A percentile compares a stretch with the other conserved stretches of the same genome.
phyloP scores from a whole-genome alignment of 768 basidiomycete species.

The Hericium erinaceus region DNA sequence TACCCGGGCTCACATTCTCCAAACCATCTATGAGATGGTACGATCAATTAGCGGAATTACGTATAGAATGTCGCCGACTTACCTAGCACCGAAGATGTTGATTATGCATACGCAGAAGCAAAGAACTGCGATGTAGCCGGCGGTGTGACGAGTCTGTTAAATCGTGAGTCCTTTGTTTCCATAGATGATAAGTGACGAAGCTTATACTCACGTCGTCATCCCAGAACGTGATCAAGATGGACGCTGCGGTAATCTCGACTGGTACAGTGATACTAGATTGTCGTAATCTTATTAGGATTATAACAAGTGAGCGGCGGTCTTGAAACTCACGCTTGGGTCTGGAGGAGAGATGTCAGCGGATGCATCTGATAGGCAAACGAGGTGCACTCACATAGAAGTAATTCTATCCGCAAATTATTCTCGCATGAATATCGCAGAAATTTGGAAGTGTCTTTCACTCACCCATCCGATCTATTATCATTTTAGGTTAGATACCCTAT shows the following conservation, averaged over 20 bases:
- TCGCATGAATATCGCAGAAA: neutral
- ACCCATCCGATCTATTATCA: constrained; percentile 21
- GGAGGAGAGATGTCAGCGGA: neutral
- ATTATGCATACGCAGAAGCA: constrained; percentile 47
- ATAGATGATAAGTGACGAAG: too few species aligned
- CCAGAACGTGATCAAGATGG: constrained; percentile 67
- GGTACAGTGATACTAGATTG: constrained; percentile 44
- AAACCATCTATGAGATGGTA: constrained; percentile 28
- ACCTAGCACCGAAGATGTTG: constrained; percentile 67
- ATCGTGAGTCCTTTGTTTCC: neutral
- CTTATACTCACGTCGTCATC: constrained; percentile 39
- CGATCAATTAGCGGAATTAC: neutral
- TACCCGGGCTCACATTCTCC: constrained; percentile 36
- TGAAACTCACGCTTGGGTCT: constrained; percentile 23
- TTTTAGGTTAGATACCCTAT: neutral
- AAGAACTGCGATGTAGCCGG: constrained; percentile 52
- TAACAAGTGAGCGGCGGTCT: too few species aligned
- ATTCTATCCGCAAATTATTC: constrained; percentile 25
- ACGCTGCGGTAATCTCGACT: constrained; percentile 67
- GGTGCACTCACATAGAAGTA: constrained; percentile 41
- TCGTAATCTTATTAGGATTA: neutral
- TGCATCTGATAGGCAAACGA: constrained; percentile 11
- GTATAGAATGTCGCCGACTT: constrained; percentile 42
- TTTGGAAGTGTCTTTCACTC: neutral
- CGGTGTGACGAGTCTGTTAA: constrained; percentile 35